Evolutionary conservation across 2,329 filamentous ascomycete genomes (phyloP).

Genomic region (Huntiella abstrusa): DNA sequence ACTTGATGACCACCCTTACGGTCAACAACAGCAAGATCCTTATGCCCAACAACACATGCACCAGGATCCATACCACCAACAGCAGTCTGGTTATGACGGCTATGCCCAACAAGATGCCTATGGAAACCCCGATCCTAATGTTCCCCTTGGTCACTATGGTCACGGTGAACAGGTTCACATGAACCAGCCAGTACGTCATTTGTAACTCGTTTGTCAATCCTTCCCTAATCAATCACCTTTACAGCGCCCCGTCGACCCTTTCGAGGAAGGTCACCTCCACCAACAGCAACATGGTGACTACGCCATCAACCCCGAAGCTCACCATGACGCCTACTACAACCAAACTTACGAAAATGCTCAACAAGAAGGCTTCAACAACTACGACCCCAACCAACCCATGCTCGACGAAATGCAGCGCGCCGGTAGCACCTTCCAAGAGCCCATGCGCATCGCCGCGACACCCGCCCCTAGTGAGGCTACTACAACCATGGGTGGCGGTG

Average conservation of each 20-base stretch:
- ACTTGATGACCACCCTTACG: constrained; percentile 60
- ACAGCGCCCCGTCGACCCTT: constrained; percentile 33
- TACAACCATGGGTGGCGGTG: constrained; percentile 12
- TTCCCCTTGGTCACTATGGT: constrained; percentile 12
- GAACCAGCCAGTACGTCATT: constrained; percentile 58
- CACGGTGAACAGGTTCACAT: constrained; percentile 61
- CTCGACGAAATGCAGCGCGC: constrained; percentile 40
- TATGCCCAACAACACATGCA: constrained; percentile 2
- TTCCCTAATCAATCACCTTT: neutral
- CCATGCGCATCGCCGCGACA: constrained; percentile 25
- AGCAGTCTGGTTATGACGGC: constrained; percentile 23
- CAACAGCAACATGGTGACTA: constrained; percentile 45
- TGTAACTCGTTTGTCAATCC: neutral
- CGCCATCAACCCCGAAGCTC: constrained; percentile 60
- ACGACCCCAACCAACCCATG: constrained; percentile 59
- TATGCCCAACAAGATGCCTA: neutral
- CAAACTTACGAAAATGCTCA: constrained; percentile 46
- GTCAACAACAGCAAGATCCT: constrained; percentile 18
- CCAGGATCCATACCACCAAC: constrained; percentile 18
- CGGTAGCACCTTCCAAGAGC: constrained; percentile 28
- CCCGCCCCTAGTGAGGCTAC: constrained; percentile 8
- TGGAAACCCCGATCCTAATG: constrained; percentile 1
- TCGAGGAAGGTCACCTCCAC: constrained; percentile 25
- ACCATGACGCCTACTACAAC: constrained; percentile 75
- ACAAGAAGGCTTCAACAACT: constrained; percentile 37